Evolutionary conservation across 495 filamentous ascomycete genomes (phyloP).

Genomic region (Xylaria castorea): DNA sequence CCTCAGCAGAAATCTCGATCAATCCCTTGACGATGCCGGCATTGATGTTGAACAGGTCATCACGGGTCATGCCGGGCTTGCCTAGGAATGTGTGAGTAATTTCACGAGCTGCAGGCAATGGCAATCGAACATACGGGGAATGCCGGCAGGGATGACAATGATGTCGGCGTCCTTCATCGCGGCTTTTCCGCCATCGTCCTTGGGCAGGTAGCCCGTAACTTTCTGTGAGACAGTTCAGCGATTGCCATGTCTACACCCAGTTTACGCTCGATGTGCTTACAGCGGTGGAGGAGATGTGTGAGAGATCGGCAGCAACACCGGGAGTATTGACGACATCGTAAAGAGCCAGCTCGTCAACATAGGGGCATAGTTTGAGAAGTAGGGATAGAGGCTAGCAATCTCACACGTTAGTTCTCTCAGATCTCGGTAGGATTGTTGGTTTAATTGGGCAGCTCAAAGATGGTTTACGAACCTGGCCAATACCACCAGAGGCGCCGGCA

Average conservation of each 20-base stretch:
- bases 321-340: constrained; percentile 99
- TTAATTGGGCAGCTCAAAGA: not conserved
- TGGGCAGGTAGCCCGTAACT: constrained; percentile 87
- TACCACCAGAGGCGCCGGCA: constrained; percentile 95
- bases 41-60: constrained; percentile 99
- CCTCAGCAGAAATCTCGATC: constrained; percentile 82
- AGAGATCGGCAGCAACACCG: constrained; percentile 92
- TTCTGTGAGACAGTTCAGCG: constrained; percentile 64
- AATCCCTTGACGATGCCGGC: constrained; percentile 91
- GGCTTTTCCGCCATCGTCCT: constrained; percentile 86
- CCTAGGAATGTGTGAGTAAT: constrained; percentile 58
- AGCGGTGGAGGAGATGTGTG: constrained; percentile 93
- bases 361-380: constrained; percentile 84
- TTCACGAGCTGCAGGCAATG: constrained; percentile 16
- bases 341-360: constrained; percentile 88
- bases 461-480: constrained; percentile 79
- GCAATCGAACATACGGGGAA: constrained; percentile 76
- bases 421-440: constrained; percentile 38
- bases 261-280: constrained; percentile 60
- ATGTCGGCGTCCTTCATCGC: constrained; percentile 91
- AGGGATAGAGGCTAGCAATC: constrained; percentile 86
- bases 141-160: constrained; percentile 95
- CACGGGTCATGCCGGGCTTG: constrained; percentile 99
- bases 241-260: constrained; percentile 8
- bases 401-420: constrained; percentile 24